Percentiles rank a stretch among this genome's conserved stretches.
Conservation (phyloP, 805 yeast genomes). For the Blastobotrys chiropterorum region DNA sequence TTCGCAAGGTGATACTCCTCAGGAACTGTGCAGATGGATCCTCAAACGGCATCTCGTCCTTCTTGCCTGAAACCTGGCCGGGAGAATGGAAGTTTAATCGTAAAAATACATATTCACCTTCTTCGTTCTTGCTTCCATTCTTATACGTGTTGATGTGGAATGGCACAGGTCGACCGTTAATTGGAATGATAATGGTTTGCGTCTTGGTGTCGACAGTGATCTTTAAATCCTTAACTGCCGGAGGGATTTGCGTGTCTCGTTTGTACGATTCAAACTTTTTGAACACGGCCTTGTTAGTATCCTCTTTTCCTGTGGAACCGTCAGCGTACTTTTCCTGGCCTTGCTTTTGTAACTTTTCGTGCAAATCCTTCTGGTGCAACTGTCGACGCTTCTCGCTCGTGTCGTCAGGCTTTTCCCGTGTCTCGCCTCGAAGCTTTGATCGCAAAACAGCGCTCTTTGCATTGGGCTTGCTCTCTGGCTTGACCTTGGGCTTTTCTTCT, state of each 20-base stretch:
- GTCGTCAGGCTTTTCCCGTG: slow-evolving; percentile 50
- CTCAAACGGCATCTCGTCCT: slow-evolving; percentile 84
- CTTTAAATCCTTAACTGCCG: slow-evolving; percentile 71
- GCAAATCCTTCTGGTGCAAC: slow-evolving; percentile 76
- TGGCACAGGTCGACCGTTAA: slow-evolving; percentile 94
- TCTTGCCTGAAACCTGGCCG: slow-evolving; percentile 64
- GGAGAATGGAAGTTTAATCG: slow-evolving; percentile 92
- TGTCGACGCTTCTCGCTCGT: slow-evolving; percentile 73
- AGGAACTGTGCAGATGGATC: slow-evolving; percentile 83
- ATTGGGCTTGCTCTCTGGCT: slow-evolving; percentile 31
- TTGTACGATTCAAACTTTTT: slow-evolving; percentile 91
- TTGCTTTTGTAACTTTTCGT: slow-evolving; percentile 77
- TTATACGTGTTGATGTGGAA: slow-evolving; percentile 93
- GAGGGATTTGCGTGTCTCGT: slow-evolving; percentile 88
- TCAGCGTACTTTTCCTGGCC: slow-evolving; percentile 80
- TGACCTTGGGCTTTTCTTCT: slow-evolving; percentile 15
- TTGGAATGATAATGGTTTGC: slow-evolving; percentile 85
- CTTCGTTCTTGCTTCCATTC: slow-evolving; percentile 91
- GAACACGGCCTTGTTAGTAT: slow-evolving; percentile 57
- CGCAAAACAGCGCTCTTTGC: slow-evolving; percentile 61
- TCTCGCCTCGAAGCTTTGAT: slow-evolving; percentile 62
- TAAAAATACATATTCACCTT: slow-evolving; percentile 88
- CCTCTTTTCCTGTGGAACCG: slow-evolving; percentile 29
- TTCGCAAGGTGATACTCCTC: slow-evolving; percentile 79
- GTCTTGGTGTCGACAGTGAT: slow-evolving; percentile 82